Conservation (phyloP, 331 rosid genomes). For the Acacia concinna region DNA sequence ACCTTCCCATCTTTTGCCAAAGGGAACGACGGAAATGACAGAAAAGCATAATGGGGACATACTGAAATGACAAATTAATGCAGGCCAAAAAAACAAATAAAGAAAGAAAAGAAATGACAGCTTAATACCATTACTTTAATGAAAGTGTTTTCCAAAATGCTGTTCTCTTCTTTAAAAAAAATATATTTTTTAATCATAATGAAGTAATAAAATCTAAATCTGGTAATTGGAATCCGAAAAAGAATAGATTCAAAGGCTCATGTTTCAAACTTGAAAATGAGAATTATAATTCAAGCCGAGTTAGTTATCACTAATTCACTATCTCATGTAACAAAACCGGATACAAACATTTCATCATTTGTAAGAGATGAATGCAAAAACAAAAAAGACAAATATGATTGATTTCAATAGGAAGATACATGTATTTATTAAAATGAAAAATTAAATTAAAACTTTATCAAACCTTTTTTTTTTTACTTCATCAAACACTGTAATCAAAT, state of each 20-base stretch:
- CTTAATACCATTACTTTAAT: background rate
- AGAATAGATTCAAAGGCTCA: slow-evolving; percentile 45
- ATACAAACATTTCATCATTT: slow-evolving; percentile 30
- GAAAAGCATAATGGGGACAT: background rate
- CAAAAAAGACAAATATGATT: no score
- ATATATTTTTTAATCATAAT: background rate
- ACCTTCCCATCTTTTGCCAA: background rate
- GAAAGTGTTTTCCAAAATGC: slow-evolving; percentile 23
- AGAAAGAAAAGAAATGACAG: background rate
- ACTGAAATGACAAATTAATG: background rate
- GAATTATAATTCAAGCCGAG: background rate
- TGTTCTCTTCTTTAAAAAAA: background rate
- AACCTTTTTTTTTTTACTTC: no score
- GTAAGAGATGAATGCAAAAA: background rate
- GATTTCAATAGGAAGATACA: no score
- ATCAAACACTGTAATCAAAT: no score
- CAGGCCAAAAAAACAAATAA: no score
- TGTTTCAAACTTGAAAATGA: slow-evolving; percentile 35
- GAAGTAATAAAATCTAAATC: background rate
- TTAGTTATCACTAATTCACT: background rate
- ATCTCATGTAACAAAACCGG: background rate
- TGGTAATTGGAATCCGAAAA: slow-evolving; percentile 30
- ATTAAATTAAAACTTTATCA: no score
- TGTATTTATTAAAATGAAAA: no score
- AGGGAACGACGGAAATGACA: slow-evolving; percentile 2